Evolutionary conservation across 495 filamentous ascomycete genomes (phyloP).

Genomic region (Penicillium malachiteum): DNA sequence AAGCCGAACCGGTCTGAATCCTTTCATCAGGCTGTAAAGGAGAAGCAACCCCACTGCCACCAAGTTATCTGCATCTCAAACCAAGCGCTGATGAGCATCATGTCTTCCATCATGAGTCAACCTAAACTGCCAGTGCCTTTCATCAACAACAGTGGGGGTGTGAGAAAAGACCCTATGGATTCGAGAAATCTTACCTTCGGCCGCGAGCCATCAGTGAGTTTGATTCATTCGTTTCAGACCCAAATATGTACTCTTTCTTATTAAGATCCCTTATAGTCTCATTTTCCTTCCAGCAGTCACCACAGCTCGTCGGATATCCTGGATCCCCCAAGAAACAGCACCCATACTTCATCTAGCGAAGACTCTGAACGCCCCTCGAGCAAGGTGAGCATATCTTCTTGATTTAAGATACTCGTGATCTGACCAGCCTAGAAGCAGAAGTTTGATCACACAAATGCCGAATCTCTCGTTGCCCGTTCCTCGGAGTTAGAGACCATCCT

Average conservation of each 20-base stretch:
- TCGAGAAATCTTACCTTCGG: conserved; percentile 19
- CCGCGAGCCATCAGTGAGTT: conserved; percentile 32
- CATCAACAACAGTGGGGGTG: conserved; percentile 20
- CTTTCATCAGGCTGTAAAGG: too few relatives aligned
- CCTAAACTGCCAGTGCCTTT: conserved; percentile 21
- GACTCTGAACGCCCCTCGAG: conserved; percentile 22
- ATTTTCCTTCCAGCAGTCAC: conserved; percentile 28
- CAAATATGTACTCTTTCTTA: not conserved
- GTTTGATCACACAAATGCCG: conserved; percentile 36
- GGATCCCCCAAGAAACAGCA: conserved; percentile 41
- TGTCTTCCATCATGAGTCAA: conserved; percentile 31
- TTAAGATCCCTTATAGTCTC: conserved; percentile 14
- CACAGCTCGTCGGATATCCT: conserved; percentile 34
- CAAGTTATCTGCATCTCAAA: not conserved
- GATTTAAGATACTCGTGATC: conserved; percentile 10
- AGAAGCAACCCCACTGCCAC: too few relatives aligned
- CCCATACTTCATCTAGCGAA: conserved; percentile 24
- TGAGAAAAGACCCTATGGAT: conserved; percentile 18
- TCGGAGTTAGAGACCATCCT: conserved; percentile 42
- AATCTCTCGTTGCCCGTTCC: conserved; percentile 20
- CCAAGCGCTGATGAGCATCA: conserved; percentile 10
- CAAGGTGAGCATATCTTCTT: conserved; percentile 32
- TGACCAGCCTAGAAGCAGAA: conserved; percentile 56
- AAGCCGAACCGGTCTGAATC: not conserved
- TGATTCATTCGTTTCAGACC: not conserved